A percentile compares a stretch with the other conserved stretches of the same genome.
Conservation (phyloP, 768 basidiomycete species). For the Leccinum broughii region DNA sequence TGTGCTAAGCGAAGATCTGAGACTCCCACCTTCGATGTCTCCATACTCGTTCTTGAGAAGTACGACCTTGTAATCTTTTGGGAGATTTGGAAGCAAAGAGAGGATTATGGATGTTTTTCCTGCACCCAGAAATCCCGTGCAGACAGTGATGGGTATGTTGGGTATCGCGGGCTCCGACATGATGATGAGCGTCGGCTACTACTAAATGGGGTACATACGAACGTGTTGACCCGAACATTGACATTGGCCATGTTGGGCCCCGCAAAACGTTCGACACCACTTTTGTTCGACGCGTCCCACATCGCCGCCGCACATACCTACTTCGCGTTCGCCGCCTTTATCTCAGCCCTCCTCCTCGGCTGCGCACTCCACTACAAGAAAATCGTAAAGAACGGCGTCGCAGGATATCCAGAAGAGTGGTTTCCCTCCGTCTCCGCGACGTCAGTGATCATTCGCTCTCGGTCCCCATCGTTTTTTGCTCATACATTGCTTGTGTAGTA, state of each 20-base stretch:
- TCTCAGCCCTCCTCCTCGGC: constrained; percentile 61
- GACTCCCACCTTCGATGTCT: constrained; percentile 74
- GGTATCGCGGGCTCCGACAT: constrained; percentile 15
- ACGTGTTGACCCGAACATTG: neutral
- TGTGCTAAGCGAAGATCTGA: neutral
- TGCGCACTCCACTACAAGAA: constrained; percentile 75
- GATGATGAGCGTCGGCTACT: neutral
- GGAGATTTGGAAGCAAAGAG: constrained; percentile 77
- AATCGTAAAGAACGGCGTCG: constrained; percentile 83
- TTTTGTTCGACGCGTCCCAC: constrained; percentile 46
- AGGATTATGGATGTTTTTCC: constrained; percentile 84
- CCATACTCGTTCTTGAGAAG: constrained; percentile 97
- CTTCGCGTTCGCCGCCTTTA: constrained; percentile 66
- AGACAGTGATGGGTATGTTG: constrained; percentile 84
- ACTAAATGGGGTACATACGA: neutral
- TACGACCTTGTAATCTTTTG: constrained; percentile 84
- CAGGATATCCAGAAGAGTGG: constrained; percentile 85
- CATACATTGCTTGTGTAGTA: constrained; percentile 43
- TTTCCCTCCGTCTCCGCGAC: constrained; percentile 88
- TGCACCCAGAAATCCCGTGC: constrained; percentile 91
- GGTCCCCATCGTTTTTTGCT: neutral
- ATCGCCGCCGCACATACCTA: constrained; percentile 66
- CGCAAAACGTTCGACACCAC: constrained; percentile 13
- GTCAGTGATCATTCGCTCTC: constrained; percentile 40
- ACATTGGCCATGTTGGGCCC: constrained; percentile 20